These are phyloP conservation scores for Botrytis paeoniae DNA, from an alignment of 2,329 filamentous ascomycete genomes.

Conservation along the genomic window DNA sequence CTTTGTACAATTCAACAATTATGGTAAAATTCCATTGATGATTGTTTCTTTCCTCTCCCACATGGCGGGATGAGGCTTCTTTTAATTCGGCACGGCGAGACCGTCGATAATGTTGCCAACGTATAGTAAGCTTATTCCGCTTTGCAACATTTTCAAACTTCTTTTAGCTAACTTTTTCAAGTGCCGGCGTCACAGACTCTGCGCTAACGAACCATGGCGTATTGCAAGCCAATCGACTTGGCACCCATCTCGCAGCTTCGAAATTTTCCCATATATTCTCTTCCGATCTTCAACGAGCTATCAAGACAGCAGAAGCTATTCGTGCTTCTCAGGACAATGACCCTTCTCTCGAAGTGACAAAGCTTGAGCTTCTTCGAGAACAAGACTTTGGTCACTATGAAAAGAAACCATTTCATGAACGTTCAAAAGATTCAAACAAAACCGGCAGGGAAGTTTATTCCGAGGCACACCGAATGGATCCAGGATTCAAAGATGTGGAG, in stretches of 20 bases:
- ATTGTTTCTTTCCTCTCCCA: conserved; percentile 25
- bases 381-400: conserved; percentile 72
- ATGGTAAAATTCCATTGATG: conserved; percentile 30
- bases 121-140: conserved; percentile 57
- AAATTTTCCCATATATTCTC: conserved; percentile 70
- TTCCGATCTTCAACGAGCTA: conserved; percentile 73
- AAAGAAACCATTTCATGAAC: conserved; percentile 55
- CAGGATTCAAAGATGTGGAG: conserved; percentile 58
- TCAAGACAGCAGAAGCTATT: conserved; percentile 66
- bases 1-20: conserved; percentile 4
- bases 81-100: conserved; percentile 84
- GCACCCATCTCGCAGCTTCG: conserved; percentile 60
- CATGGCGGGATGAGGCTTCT: conserved; percentile 58
- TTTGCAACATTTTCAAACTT: not conserved
- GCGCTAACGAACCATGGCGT: conserved; percentile 77
- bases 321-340: conserved; percentile 57
- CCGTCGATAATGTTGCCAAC: conserved; percentile 81
- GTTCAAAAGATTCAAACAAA: conserved; percentile 38
- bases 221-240: conserved; percentile 73
- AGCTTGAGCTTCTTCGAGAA: conserved; percentile 56
- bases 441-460: conserved; percentile 41
- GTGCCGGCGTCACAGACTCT: conserved; percentile 79
- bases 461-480: conserved; percentile 41
- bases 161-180: conserved; percentile 38
- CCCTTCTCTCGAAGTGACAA: conserved; percentile 22